Conservation (phyloP, 1,284 basidiomycete genomes). For the Sporisorium reilianum region DNA sequence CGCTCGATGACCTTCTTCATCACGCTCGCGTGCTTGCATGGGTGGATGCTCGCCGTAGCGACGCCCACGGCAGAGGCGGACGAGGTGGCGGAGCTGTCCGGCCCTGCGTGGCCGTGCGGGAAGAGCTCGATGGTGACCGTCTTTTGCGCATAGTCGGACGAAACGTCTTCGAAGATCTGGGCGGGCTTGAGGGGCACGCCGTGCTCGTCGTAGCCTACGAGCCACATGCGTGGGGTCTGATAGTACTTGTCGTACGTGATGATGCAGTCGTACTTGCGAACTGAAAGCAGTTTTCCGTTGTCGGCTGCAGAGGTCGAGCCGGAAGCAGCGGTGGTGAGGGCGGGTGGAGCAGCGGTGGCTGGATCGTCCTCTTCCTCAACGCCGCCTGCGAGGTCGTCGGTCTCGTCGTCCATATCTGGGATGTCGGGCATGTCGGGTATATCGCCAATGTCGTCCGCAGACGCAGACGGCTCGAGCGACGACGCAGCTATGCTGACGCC, state of each 20-base stretch:
- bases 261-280: constrained; percentile 98
- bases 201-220: constrained; percentile 67
- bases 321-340: constrained; percentile 3
- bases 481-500: constrained; percentile 33
- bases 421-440: constrained; percentile 61
- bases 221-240: constrained; percentile 67
- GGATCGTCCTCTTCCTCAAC: constrained; percentile 63
- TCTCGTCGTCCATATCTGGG: constrained; percentile 62
- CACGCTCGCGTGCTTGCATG: constrained; percentile 97
- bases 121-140: constrained; percentile 99
- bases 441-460: constrained; percentile 32
- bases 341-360: constrained; percentile 58
- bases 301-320: constrained; percentile 72
- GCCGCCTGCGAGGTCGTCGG: constrained; percentile 55
- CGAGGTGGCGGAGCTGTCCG: constrained; percentile 27
- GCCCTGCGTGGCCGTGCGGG: constrained; percentile 82
- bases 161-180: constrained; percentile 97
- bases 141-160: constrained; percentile 96
- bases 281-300: constrained; percentile 82
- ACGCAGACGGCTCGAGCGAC: constrained; percentile 12
- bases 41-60: constrained; percentile 81
- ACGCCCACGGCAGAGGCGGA: constrained; percentile 28
- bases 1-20: constrained; percentile 99
- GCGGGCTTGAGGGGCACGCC: constrained; percentile 73
- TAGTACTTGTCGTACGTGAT: constrained; percentile 93